These are phyloP conservation scores for Wickerhamomyces canadensis DNA, from an alignment of 805 yeast species.

Conservation along the genomic window DNA sequence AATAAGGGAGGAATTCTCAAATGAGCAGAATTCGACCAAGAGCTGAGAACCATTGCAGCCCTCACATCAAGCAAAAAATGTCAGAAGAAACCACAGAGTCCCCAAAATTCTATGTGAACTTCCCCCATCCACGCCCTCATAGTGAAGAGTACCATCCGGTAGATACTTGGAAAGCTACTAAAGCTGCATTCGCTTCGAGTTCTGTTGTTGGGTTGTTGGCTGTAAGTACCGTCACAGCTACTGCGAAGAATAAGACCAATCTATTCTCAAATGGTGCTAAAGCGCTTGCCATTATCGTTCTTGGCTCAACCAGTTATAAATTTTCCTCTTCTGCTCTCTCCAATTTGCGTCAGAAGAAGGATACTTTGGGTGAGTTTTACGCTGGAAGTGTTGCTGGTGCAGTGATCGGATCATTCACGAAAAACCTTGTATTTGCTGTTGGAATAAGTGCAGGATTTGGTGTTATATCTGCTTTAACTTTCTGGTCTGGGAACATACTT, in stretches of 20 bases:
- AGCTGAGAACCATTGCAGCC: too few species aligned
- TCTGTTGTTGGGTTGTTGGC: slow-evolving; percentile 42
- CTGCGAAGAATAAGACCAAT: neutral
- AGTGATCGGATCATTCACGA: slow-evolving; percentile 31
- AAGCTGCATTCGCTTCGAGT: slow-evolving; percentile 39
- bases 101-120: slow-evolving; percentile 10
- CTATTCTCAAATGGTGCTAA: slow-evolving; percentile 6
- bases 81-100: slow-evolving; percentile 2
- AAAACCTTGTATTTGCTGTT: slow-evolving; percentile 34
- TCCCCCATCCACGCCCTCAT: slow-evolving; percentile 17
- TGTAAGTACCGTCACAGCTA: slow-evolving; percentile 19
- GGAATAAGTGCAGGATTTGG: slow-evolving; percentile 44
- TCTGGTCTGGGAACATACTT: slow-evolving; percentile 44
- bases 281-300: slow-evolving; percentile 38
- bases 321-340: slow-evolving; percentile 40
- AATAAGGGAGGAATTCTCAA: too few species aligned
- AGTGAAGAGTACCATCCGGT: slow-evolving; percentile 46
- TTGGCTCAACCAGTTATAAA: slow-evolving; percentile 44
- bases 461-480: slow-evolving; percentile 34
- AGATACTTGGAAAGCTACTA: slow-evolving; percentile 46
- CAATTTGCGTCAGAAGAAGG: slow-evolving; percentile 58
- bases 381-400: slow-evolving; percentile 45
- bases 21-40: too few species aligned
- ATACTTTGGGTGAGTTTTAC: slow-evolving; percentile 51
- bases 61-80: too few species aligned